Percentiles rank a stretch among this genome's conserved stretches.
These are phyloP conservation scores for Jatropha curcas DNA, from an alignment of 345 rosid genomes.

Conservation along the genomic window DNA sequence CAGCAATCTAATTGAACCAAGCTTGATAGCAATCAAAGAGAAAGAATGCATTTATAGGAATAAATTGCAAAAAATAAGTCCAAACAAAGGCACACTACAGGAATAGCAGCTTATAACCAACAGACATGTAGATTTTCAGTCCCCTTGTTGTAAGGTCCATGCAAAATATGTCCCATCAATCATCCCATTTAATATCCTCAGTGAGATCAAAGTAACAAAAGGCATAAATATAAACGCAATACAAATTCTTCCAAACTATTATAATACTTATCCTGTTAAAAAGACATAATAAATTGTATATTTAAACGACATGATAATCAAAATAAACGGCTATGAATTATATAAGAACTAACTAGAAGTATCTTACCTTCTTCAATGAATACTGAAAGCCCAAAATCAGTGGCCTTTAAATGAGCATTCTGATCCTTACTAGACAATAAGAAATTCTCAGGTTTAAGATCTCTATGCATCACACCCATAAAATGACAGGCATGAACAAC, in stretches of 20 bases:
- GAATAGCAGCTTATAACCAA: too few relatives aligned
- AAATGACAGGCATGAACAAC: slow-evolving; percentile 34
- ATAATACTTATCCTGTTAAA: not conserved
- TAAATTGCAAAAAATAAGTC: not conserved
- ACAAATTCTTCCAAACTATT: not conserved
- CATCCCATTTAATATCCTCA: too few relatives aligned
- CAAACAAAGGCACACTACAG: too few relatives aligned
- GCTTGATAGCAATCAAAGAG: not conserved
- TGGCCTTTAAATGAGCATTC: slow-evolving; percentile 24
- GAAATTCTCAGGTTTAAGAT: slow-evolving; percentile 39
- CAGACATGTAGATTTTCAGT: not conserved
- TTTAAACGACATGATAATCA: too few relatives aligned
- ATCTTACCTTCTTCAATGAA: slow-evolving; percentile 50
- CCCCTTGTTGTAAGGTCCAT: too few relatives aligned
- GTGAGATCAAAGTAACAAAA: too few relatives aligned
- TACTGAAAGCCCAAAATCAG: slow-evolving; percentile 40
- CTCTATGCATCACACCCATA: slow-evolving; percentile 39
- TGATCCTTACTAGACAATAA: slow-evolving; percentile 26
- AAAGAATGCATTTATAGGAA: not conserved
- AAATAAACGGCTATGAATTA: not conserved
- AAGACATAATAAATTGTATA: too few relatives aligned
- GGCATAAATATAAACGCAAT: not conserved
- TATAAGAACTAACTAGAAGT: not conserved
- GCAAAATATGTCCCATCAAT: not conserved
- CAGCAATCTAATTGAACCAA: not conserved